phyloP scores from a whole-genome alignment of 2,329 filamentous ascomycete species.

The Sclerotinia spermophila region DNA sequence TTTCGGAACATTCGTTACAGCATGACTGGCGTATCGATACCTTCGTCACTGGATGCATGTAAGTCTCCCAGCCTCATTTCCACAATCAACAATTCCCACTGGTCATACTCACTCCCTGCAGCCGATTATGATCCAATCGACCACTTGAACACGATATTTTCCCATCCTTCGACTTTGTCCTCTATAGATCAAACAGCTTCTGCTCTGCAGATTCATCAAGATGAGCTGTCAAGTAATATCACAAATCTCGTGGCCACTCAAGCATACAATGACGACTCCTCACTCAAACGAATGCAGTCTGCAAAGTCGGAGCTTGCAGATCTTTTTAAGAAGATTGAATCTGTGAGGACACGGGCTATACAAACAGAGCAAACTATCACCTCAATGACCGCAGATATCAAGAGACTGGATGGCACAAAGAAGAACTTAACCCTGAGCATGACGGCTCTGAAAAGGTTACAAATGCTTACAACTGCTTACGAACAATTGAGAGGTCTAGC shows the following conservation, averaged over 20 bases:
- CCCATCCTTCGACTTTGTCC: slow-evolving; percentile 78
- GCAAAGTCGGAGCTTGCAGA: slow-evolving; percentile 86
- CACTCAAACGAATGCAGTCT: slow-evolving; percentile 84
- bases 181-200: slow-evolving; percentile 72
- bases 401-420: slow-evolving; percentile 93
- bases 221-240: slow-evolving; percentile 80
- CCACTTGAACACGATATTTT: slow-evolving; percentile 91
- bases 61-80: slow-evolving; percentile 22
- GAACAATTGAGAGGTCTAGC: slow-evolving; percentile 85
- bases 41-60: slow-evolving; percentile 37
- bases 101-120: slow-evolving; percentile 35
- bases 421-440: slow-evolving; percentile 94
- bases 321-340: slow-evolving; percentile 92
- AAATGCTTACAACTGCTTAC: slow-evolving; percentile 99
- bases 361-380: slow-evolving; percentile 95
- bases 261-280: slow-evolving; percentile 80
- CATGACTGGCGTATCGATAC: slow-evolving; percentile 36
- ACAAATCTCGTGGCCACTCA: slow-evolving; percentile 67
- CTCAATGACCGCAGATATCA: slow-evolving; percentile 98
- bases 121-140: slow-evolving; percentile 88
- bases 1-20: slow-evolving; percentile 1
- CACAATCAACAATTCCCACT: slow-evolving; percentile 20
- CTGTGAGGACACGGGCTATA: slow-evolving; percentile 80
- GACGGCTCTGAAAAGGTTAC: slow-evolving; percentile 93
- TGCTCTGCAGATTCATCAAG: slow-evolving; percentile 69